Conservation (phyloP, 75 land plant genomes). For the Sequoiadendron giganteum region DNA sequence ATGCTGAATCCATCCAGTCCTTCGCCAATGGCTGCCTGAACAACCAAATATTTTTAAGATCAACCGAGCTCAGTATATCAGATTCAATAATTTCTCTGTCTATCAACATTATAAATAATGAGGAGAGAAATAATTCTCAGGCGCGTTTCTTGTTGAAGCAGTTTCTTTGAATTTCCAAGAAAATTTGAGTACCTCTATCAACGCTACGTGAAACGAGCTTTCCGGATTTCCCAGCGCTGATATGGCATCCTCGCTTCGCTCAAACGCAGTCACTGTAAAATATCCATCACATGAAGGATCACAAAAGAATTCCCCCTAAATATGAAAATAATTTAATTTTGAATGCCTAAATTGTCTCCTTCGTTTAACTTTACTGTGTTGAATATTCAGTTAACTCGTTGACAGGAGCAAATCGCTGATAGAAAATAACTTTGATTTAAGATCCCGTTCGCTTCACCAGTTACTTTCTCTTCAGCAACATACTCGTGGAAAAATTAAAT, state of each 20-base stretch:
- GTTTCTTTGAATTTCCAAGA: background rate
- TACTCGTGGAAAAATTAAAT: background rate
- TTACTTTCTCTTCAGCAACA: background rate
- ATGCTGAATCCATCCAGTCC: constrained; percentile 18
- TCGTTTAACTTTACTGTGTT: too few relatives aligned
- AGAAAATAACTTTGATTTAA: background rate
- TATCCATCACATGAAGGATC: background rate
- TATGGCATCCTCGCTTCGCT: constrained; percentile 20
- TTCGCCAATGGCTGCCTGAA: constrained; percentile 16
- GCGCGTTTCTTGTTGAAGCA: background rate
- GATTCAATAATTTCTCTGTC: too few relatives aligned
- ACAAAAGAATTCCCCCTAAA: background rate
- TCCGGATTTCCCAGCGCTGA: background rate
- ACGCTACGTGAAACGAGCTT: constrained; percentile 15
- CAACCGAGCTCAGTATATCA: background rate
- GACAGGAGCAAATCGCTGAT: too few relatives aligned
- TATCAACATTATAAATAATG: too few relatives aligned
- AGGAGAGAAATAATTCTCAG: background rate
- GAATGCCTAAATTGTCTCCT: too few relatives aligned
- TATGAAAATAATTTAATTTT: background rate
- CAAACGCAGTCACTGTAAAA: constrained; percentile 13
- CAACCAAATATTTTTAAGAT: background rate
- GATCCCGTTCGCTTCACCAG: background rate
- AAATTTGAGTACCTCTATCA: constrained; percentile 10
- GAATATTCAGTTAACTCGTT: too few relatives aligned